Conservation (phyloP, 768 basidiomycete genomes). For the Leccinum sublutescens region DNA sequence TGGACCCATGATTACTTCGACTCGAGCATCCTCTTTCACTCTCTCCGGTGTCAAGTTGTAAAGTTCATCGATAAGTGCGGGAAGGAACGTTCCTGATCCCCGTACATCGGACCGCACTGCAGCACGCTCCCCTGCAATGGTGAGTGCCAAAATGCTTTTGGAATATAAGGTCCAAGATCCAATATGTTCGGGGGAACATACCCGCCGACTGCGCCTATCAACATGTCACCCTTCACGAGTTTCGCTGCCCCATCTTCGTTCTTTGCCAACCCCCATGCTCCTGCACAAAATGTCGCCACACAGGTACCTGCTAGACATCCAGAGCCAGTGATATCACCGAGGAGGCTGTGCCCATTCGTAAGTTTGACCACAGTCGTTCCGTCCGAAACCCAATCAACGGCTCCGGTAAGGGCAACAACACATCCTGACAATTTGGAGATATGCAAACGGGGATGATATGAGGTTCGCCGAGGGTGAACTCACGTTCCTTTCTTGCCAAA, state of each 20-base stretch:
- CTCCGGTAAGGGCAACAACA: constrained; percentile 78
- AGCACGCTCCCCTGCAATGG: constrained; percentile 60
- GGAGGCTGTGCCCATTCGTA: constrained; percentile 68
- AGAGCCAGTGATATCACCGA: constrained; percentile 84
- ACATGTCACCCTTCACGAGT: constrained; percentile 74
- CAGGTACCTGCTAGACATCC: constrained; percentile 82
- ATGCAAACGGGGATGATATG: neutral
- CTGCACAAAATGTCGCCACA: constrained; percentile 80
- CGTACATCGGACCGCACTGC: constrained; percentile 49
- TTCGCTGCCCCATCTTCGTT: constrained; percentile 33
- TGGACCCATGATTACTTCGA: constrained; percentile 19
- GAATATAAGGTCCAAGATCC: constrained; percentile 5
- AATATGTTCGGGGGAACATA: constrained; percentile 33
- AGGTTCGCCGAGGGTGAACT: constrained; percentile 24
- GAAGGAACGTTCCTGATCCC: constrained; percentile 64
- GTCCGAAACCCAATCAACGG: constrained; percentile 81
- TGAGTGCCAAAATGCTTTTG: constrained; percentile 53
- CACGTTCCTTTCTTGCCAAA: constrained; percentile 74
- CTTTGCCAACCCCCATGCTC: constrained; percentile 43
- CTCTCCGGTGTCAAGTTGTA: constrained; percentile 42
- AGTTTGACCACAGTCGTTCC: constrained; percentile 67
- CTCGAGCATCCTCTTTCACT: constrained; percentile 29
- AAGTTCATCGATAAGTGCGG: constrained; percentile 64
- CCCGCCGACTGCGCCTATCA: constrained; percentile 77
- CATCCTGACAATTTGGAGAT: constrained; percentile 49